Evolutionary conservation across 371 early-diverging fungal species (phyloP).

Genomic region (Nematocida minor): DNA sequence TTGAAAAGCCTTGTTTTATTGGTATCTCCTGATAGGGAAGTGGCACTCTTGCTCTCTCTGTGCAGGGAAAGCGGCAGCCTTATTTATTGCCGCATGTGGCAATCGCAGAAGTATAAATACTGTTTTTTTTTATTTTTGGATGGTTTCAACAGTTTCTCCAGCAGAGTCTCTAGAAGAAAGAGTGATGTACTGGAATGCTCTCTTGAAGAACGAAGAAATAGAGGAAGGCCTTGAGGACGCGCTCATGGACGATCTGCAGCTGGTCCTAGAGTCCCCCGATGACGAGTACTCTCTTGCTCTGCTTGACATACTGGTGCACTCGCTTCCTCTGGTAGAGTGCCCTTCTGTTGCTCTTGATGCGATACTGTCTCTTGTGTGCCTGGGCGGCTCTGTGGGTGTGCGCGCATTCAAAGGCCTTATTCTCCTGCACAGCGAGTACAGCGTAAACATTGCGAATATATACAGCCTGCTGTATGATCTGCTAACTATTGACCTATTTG

Average conservation of each 20-base stretch:
- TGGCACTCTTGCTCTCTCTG: too few relatives aligned
- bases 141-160: too few relatives aligned
- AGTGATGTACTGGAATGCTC: neutral
- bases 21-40: too few relatives aligned
- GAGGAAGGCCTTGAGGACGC: neutral
- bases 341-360: neutral
- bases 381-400: neutral
- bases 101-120: neutral
- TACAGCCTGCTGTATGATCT: neutral
- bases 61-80: too few relatives aligned
- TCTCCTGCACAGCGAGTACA: neutral
- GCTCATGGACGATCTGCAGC: neutral
- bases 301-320: neutral
- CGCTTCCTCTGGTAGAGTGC: neutral
- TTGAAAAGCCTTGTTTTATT: slow-evolving; percentile 1
- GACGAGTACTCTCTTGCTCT: neutral
- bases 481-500: neutral
- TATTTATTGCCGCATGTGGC: neutral
- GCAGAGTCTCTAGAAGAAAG: too few relatives aligned
- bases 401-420: neutral
- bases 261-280: neutral
- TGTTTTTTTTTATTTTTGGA: neutral
- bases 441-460: neutral
- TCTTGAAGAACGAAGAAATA: neutral
- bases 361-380: neutral